Percentiles rank a stretch among this genome's conserved stretches.
Evolutionary conservation across 2,329 filamentous ascomycete genomes (phyloP).

Genomic region (Fusarium austroafricanum): DNA sequence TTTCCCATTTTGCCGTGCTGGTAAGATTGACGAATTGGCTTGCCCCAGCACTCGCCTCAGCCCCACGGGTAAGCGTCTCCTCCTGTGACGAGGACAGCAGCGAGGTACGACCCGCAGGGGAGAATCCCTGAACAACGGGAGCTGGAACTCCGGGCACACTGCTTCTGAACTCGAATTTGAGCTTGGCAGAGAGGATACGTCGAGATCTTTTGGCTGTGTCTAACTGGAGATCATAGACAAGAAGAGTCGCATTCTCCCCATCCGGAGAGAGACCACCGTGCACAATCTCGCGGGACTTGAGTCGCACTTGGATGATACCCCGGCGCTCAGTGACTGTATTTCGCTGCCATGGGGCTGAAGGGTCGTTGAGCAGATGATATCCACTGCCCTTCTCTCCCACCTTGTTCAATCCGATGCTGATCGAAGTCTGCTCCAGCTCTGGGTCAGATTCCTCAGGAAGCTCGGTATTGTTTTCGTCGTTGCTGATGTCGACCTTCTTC

Average conservation of each 20-base stretch:
- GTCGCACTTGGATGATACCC: constrained; percentile 3
- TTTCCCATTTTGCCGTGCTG: not conserved
- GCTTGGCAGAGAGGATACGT: not conserved
- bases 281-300: constrained; percentile 12
- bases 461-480: not conserved
- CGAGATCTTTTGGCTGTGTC: constrained; percentile 7
- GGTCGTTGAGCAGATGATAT: constrained; percentile 43
- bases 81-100: not conserved
- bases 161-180: constrained; percentile 17
- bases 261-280: constrained; percentile 5
- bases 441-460: not conserved
- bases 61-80: not conserved
- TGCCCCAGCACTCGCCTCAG: not conserved
- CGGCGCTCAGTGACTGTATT: constrained; percentile 4
- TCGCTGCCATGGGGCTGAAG: constrained; percentile 38
- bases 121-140: not conserved
- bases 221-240: constrained; percentile 6
- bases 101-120: not conserved
- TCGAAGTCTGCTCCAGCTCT: constrained; percentile 22
- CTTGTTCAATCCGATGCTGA: constrained; percentile 35
- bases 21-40: not conserved
- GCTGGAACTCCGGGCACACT: not conserved
- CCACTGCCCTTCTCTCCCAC: constrained; percentile 29
- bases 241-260: constrained; percentile 4
- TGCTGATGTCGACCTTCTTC: not conserved